A percentile compares a stretch with the other conserved stretches of the same genome.
These are phyloP conservation scores for Iris macrosiphon DNA, from an alignment of 106 monocot species.

Conservation along the genomic window DNA sequence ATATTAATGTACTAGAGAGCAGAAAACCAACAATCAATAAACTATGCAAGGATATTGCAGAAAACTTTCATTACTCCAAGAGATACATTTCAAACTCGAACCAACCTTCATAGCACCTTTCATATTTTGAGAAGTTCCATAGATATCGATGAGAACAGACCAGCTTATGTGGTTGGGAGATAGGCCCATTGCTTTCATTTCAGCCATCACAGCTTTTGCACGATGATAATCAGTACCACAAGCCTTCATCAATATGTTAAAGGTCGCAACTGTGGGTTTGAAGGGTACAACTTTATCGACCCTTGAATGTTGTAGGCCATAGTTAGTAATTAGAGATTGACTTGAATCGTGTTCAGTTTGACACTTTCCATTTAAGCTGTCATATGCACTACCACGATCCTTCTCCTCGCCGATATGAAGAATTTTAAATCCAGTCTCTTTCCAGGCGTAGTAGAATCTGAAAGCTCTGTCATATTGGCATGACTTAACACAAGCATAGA, in stretches of 20 bases:
- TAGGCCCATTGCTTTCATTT: slow-evolving; percentile 70
- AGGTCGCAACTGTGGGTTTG: slow-evolving; percentile 75
- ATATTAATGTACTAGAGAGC: not conserved
- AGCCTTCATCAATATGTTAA: slow-evolving; percentile 90
- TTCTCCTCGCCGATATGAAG: slow-evolving; percentile 6
- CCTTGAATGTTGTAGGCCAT: not conserved
- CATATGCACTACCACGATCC: not conserved
- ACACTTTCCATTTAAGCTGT: slow-evolving; percentile 3
- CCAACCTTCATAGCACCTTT: slow-evolving; percentile 73
- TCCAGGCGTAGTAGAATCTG: slow-evolving; percentile 66
- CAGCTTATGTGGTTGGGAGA: slow-evolving; percentile 77
- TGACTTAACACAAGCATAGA: slow-evolving; percentile 68
- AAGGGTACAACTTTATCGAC: slow-evolving; percentile 38
- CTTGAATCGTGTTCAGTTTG: not conserved
- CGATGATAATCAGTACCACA: slow-evolving; percentile 77
- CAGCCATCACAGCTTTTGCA: slow-evolving; percentile 69
- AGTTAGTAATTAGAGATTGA: not conserved
- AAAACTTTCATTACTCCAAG: not conserved
- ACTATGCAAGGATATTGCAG: not conserved
- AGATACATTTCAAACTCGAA: slow-evolving; percentile 2
- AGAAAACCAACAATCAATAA: slow-evolving; percentile 1
- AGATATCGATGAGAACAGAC: slow-evolving; percentile 81
- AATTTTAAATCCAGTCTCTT: slow-evolving; percentile 49
- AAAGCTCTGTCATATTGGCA: slow-evolving; percentile 92
- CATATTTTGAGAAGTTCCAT: slow-evolving; percentile 60